Percentiles rank a stretch among this genome's conserved stretches.
These are phyloP conservation scores for Angophora floribunda DNA, from an alignment of 345 rosid species.

Conservation along the genomic window DNA sequence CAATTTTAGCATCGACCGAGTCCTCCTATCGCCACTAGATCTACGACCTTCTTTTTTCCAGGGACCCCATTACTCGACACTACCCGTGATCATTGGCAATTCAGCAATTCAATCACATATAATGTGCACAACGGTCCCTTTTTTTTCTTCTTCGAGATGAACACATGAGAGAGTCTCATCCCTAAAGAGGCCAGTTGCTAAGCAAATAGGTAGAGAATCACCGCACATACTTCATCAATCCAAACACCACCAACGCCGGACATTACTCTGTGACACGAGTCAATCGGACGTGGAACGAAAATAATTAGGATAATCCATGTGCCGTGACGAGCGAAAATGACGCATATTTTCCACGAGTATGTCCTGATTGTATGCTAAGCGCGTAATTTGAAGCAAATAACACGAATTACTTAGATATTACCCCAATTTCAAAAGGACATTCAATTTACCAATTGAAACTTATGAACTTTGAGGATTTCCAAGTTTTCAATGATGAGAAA, in stretches of 20 bases:
- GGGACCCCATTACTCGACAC: not conserved
- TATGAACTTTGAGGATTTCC: not conserved
- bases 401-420: not conserved
- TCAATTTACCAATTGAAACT: not conserved
- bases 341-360: not conserved
- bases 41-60: not conserved
- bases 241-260: not conserved
- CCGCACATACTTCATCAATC: not conserved
- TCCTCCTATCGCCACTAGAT: not conserved
- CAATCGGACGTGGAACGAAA: not conserved
- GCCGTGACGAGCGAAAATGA: not conserved
- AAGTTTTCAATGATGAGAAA: not conserved
- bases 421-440: not conserved
- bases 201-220: not conserved
- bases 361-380: not conserved
- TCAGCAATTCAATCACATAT: not conserved
- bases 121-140: not conserved
- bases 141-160: not conserved
- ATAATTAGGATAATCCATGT: not conserved
- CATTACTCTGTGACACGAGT: not conserved
- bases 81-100: not conserved
- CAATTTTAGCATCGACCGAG: not conserved
- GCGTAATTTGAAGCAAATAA: not conserved
- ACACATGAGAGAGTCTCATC: not conserved
- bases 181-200: not conserved